Evolutionary conservation across 2,329 filamentous ascomycete genomes (phyloP), one percentile per base, ranked within the genome.

Genomic region (Microascus cirrosus): DNA sequence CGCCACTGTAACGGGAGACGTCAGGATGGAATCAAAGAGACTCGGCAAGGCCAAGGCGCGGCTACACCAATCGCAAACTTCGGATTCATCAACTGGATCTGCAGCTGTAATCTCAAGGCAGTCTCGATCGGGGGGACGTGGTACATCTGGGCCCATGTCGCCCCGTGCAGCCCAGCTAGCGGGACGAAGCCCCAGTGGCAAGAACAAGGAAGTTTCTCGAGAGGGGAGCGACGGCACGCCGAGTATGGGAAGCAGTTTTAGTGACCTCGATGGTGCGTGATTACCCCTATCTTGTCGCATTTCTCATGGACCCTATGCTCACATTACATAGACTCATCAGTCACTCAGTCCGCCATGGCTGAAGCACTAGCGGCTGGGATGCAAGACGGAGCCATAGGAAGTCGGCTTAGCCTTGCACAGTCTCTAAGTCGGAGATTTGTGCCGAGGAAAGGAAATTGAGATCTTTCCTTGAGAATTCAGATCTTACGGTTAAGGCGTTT

Each of bases 181-280:
- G 2, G 77, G 77, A 28, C 73, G 80, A 52, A 83, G 79, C 63
- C 79, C 82, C 1, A 70, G 72, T 10, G 72, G 71, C 10, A 79
- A 78, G 60, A 74, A 72, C 32, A 77, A 78, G 63, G 76, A 74
- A 0, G 70, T 74, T 53, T 80, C 79, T 1, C 76, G 78, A 13
- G 84, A 87, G 61, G 82, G 82, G 13, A 90, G 86, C 65, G 86
- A 90, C 61, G 86, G 86, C 15, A 86, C 85, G 15, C 87, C 86
- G 1, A 90, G 87, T 64, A 90, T 91, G 84, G 87, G 89, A 1
- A 93, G 89, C 68, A 92, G 88, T 64, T 94, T 90, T 65, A 93
- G 88, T 70, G 90, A 94, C 72, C 77, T 95, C 51, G 89, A 93
- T 68, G 88, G 87, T 82, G 74, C 60, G 69, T 63, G 59, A 51